Conservation (phyloP, 345 rosid genomes). For the Gossypium australe region DNA sequence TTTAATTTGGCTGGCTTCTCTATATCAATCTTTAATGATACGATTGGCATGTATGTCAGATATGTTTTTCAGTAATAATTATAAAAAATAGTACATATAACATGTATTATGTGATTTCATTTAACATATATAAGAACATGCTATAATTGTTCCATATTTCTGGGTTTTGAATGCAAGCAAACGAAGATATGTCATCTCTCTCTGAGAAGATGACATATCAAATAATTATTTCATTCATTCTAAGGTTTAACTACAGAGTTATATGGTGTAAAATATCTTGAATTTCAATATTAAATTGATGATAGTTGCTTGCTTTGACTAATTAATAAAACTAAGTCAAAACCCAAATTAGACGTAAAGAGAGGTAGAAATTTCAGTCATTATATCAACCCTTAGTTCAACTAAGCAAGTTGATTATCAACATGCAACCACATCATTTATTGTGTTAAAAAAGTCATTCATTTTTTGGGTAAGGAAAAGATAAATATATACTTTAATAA, state of each 20-base stretch:
- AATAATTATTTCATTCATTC: too few species aligned
- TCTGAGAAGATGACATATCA: too few species aligned
- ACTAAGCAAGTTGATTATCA: neutral
- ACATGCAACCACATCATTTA: neutral
- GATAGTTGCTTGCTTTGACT: neutral
- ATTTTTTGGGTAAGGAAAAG: neutral
- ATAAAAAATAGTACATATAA: neutral
- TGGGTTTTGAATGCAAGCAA: too few species aligned
- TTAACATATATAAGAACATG: neutral
- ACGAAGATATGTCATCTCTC: too few species aligned
- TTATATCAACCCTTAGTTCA: neutral
- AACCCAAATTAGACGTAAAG: neutral
- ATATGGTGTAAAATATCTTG: neutral
- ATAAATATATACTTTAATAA: neutral
- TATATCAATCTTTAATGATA: neutral
- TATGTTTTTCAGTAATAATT: neutral
- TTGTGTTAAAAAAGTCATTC: neutral
- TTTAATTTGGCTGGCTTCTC: neutral
- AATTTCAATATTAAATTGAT: neutral
- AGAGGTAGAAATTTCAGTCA: neutral
- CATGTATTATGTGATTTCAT: slow-evolving; percentile 12
- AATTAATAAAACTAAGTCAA: neutral
- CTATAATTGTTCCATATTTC: too few species aligned
- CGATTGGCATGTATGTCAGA: slow-evolving; percentile 3
- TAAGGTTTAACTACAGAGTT: too few species aligned